Conservation (phyloP, 2,329 filamentous ascomycete species). For the Fusarium sp. region DNA sequence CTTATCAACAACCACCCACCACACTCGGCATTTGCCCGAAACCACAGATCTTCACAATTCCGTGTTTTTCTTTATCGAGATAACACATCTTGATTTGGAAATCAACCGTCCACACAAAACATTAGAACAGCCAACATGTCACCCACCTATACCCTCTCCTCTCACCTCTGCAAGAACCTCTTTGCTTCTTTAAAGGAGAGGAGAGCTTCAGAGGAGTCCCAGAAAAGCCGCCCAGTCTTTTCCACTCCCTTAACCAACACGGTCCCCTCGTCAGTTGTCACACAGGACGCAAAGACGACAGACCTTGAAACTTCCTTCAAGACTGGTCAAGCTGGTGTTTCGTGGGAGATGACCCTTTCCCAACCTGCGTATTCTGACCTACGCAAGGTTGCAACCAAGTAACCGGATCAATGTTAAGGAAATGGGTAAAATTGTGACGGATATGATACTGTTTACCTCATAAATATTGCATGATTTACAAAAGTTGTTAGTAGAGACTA, state of each 20-base stretch:
- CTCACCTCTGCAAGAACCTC: constrained; percentile 8
- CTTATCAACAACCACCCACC: not conserved
- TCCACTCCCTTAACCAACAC: not conserved
- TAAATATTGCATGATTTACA: not conserved
- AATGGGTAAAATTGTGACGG: not conserved
- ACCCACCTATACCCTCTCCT: constrained; percentile 15
- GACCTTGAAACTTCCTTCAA: not conserved
- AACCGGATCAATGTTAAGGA: not conserved
- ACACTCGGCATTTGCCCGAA: not conserved
- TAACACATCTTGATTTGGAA: not conserved
- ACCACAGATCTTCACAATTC: not conserved
- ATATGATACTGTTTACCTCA: not conserved
- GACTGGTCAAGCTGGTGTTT: not conserved
- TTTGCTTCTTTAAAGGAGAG: constrained; percentile 8
- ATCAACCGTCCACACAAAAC: not conserved
- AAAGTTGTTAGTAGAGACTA: not conserved
- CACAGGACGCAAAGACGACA: not conserved
- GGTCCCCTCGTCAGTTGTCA: not conserved
- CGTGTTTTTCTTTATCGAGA: not conserved
- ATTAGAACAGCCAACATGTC: not conserved
- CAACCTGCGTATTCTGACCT: not conserved
- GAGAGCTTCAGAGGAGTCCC: not conserved
- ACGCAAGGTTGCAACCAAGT: not conserved
- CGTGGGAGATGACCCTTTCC: not conserved
- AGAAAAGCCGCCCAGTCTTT: not conserved